Evolutionary conservation across 148 eudicot species (phyloP).

Genomic region (Vaccinium myrtillus): DNA sequence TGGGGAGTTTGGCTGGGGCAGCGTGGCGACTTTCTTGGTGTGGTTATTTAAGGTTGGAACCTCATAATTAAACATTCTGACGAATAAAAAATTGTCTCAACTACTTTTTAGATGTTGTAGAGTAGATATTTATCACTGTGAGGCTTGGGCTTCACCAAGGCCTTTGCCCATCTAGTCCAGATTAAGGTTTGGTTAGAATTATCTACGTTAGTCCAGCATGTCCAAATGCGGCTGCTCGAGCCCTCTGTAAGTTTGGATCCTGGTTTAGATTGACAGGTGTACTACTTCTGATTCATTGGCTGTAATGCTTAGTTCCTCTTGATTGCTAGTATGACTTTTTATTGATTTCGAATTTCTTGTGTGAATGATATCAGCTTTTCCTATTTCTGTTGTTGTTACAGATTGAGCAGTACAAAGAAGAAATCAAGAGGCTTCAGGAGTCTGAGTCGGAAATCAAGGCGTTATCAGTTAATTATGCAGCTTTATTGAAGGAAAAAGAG

Average conservation of each 20-base stretch:
- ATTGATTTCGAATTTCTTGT: neutral
- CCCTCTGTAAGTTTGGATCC: neutral
- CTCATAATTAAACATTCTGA: neutral
- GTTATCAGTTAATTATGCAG: slow-evolving; percentile 90
- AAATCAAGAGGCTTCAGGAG: slow-evolving; percentile 82
- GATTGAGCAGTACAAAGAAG: slow-evolving; percentile 74
- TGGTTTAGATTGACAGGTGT: neutral
- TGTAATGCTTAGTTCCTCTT: neutral
- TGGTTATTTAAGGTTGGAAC: neutral
- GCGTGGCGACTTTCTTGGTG: neutral
- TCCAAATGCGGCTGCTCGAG: neutral
- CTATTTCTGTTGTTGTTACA: slow-evolving; percentile 23
- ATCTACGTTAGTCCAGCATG: neutral
- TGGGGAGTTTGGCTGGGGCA: neutral
- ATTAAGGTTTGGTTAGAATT: neutral
- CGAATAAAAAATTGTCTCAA: neutral
- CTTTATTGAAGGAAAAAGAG: slow-evolving; percentile 92
- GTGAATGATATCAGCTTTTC: neutral
- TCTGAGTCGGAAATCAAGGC: slow-evolving; percentile 93
- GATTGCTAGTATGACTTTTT: neutral
- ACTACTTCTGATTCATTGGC: neutral
- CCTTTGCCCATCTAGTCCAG: neutral
- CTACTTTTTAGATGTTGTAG: neutral
- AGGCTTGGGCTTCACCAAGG: slow-evolving; percentile 11
- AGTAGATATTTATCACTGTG: neutral